Evolutionary conservation across 2,329 filamentous ascomycete genomes (phyloP), one percentile per base, ranked within the genome.

Genomic region (Aspergillus piperis): DNA sequence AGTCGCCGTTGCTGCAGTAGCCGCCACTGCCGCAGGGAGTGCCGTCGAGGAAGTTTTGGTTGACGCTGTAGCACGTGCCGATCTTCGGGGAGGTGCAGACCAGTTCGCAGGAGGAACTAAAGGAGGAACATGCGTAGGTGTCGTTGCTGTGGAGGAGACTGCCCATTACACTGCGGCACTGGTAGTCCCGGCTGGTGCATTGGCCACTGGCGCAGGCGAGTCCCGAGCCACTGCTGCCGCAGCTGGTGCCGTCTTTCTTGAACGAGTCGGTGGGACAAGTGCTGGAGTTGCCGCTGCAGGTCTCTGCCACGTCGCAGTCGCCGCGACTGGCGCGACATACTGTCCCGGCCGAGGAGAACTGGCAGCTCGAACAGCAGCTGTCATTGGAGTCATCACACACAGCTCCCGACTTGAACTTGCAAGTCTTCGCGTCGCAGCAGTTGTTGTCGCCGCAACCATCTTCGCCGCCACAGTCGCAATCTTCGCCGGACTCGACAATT

Each of bases 21-120:
- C 95, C 95, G 57, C 91, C 91, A 17, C 89, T 90, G 55, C 87
- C 84, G 73, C 95, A 99, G 1, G 85, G 80, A 1, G 95, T 98
- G 17, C 95, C 95, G 72, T 99, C 95, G 30, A 98, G 81, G 78
- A 96, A 98, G 77, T 96, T 95, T 73, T 97, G 92, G 73, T 91
- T 88, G 78, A 96, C 85, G 21, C 62, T 57, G 84, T 84, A 62
- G 90, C 88, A 76, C 92, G 96, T 7, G 84, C 82, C 60, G 85
- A 84, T 5, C 80, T 64, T 7, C 86, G 91, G 87, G 23, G 88
- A 89, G 2, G 84, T 83, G 75, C 95, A 99, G 52, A 87, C 88
- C 54, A 98, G 80, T 64, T 85, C 82, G 77, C 95, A 99, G 53
- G 87, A 88, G 38, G 83, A 83, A 57, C 80, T 81, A 23, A 53